Base-by-base conservation (phyloP, 2,329 filamentous ascomycete species). In the Cytospora paraplurivora region DNA sequence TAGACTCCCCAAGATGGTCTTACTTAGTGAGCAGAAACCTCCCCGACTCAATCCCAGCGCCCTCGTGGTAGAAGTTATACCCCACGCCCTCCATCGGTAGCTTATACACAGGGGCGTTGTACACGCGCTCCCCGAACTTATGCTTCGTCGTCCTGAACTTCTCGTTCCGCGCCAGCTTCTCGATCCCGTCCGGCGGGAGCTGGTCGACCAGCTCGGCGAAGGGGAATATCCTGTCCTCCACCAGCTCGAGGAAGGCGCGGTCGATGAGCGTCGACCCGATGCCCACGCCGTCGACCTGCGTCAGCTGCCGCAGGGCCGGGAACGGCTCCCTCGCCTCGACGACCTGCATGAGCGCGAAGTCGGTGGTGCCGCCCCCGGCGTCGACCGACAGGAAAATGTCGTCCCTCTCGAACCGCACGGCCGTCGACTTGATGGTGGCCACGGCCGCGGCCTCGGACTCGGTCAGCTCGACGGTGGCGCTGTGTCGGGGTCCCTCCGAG, bases 381-480 rank as follows among this genome's bases (percentile, higher is more conserved):
- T 81, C 79, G 10, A 81, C 75, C 0, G 77, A 76, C 3, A 81
- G 66, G 57, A 81, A 80, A 10, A 81, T 71, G 47, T 75, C 76
- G 32, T 74, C 77, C 19, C 69, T 63, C 8, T 69, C 62, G 61
- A 81, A 79, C 33, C 60, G 67, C 34, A 81, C 68, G 5, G 77
- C 70, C 13, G 76, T 75, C 17, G 75, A 76, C 69, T 80, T 80
- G 62, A 81, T 74, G 0, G 78, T 80, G 0, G 78, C 77, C 7
- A 82, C 78, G 0, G 80, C 78, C 1, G 79, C 79, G 0, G 79
- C 79, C 65, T 82, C 79, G 1, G 80, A 78, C 66, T 82, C 80
- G 6, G 79, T 82, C 51, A 82, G 71, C 54, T 81, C 79, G 13
- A 82, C 73, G 0, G 73, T 71, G 3, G 78, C 78, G 1, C 67